These are phyloP conservation scores for Dimocarpus longan DNA, from an alignment of 345 rosid species.

Conservation along the genomic window DNA sequence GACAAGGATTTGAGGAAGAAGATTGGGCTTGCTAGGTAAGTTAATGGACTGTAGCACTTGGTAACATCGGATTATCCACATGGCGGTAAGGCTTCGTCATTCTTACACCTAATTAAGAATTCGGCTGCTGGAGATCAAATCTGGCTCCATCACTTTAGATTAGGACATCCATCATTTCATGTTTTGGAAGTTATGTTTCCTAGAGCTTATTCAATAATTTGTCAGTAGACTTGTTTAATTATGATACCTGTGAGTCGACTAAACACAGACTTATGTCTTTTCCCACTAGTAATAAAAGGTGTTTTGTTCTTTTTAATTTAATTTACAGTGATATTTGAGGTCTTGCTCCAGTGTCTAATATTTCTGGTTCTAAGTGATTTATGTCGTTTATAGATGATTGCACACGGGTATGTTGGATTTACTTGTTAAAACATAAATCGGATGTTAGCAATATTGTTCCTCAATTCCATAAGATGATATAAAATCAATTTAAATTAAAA, in stretches of 20 bases:
- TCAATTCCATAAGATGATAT: not conserved
- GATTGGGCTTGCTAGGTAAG: no score
- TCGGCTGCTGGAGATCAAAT: not conserved
- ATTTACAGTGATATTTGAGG: not conserved
- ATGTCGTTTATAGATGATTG: not conserved
- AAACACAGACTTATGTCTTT: not conserved
- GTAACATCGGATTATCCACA: no score
- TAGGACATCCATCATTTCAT: not conserved
- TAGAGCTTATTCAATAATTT: not conserved
- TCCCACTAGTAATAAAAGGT: not conserved
- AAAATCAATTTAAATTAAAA: not conserved
- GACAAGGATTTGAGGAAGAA: no score
- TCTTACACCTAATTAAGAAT: no score
- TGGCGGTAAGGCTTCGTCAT: no score
- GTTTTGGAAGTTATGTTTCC: not conserved
- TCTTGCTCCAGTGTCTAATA: not conserved
- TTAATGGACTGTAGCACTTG: no score
- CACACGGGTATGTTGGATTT: not conserved
- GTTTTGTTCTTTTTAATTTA: not conserved
- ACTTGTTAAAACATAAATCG: not conserved
- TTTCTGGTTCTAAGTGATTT: not conserved
- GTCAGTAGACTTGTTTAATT: not conserved
- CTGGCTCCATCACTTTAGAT: not conserved
- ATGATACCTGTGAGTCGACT: not conserved
- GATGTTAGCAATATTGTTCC: not conserved